Evolutionary conservation across 108 stramenopile genomes (phyloP), one percentile per base, ranked within the genome.

Genomic region (Cyclotella atomus): DNA sequence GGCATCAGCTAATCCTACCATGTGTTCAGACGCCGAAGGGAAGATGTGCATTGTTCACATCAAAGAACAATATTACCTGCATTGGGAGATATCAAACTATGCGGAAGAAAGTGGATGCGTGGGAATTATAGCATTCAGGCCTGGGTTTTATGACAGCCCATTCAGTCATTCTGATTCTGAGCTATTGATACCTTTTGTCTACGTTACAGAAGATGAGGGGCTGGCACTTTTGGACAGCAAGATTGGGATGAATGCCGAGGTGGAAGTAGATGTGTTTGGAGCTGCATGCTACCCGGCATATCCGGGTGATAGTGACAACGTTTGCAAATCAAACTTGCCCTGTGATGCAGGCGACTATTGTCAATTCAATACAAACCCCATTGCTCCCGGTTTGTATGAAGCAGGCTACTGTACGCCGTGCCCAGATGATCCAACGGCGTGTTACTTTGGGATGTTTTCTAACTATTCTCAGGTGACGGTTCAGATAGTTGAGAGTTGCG

Each of bases 91-190:
- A 27, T 55, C 54, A 8, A 28, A 55, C 25, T 27, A 55, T 4
- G 54, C 54, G 7, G 54, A 55, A 24, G 16, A 55, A 28, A 55
- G 54, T 28, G 54, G 54, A 4, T 55, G 54, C 25, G 54, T 55
- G 3, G 25, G 54, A 5, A 28, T 55, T 5, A 28, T 55, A 28
- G 54, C 54, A 15, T 55, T 55, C 16, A 4, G n/a, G 4, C n/a
- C 6, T 27, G 5, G 28, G 2, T 2, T 5, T 29, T 6, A 3
- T 28, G 54, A 55, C 4, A 7, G 24, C 28, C 54, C 54, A 5
- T 28, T 55, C 25, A 28, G 25, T 25, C 24, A 55, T 55, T 24
- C 54, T 6, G 8, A 28, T 29, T 8, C 4, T 28, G 5, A 55
- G 16, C 54, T 55, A 16, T 27, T 27, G 3, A 55, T 55, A 6